phyloP scores from a whole-genome alignment of 345 rosid genomes.

The Salix brachista region DNA sequence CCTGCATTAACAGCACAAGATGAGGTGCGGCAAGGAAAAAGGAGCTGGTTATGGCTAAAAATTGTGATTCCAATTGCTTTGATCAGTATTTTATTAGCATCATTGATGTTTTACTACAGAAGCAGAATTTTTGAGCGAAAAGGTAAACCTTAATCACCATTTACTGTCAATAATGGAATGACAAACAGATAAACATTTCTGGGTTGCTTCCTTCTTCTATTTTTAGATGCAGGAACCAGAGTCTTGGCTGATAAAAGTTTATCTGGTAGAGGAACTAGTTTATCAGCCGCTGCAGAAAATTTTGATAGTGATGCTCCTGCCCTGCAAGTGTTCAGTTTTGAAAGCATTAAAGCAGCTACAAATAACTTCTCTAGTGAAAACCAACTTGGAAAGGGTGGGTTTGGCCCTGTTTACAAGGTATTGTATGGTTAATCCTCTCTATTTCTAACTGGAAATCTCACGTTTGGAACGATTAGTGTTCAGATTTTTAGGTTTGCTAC shows the following conservation, averaged over 20 bases:
- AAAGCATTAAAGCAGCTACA: slow-evolving; percentile 32
- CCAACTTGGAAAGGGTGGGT: slow-evolving; percentile 45
- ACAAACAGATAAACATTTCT: background rate
- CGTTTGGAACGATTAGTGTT: too few relatives aligned
- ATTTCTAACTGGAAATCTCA: too few relatives aligned
- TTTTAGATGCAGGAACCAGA: background rate
- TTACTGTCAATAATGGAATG: background rate
- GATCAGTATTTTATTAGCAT: slow-evolving; percentile 12
- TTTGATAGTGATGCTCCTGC: slow-evolving; percentile 15
- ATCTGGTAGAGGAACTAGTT: background rate
- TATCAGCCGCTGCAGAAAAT: background rate
- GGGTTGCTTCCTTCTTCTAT: background rate
- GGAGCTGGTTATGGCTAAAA: slow-evolving; percentile 14
- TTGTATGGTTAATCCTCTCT: background rate
- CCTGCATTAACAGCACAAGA: slow-evolving; percentile 22
- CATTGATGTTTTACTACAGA: background rate
- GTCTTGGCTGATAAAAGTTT: too few relatives aligned
- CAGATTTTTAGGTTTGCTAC: too few relatives aligned
- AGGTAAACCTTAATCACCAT: slow-evolving; percentile 13
- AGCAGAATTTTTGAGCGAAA: slow-evolving; percentile 14
- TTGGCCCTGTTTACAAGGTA: slow-evolving; percentile 45
- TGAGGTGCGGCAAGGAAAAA: slow-evolving; percentile 14
- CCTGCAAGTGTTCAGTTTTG: slow-evolving; percentile 25
- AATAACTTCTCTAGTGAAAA: slow-evolving; percentile 33
- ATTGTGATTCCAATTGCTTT: slow-evolving; percentile 22